These are phyloP conservation scores for Coriaria nepalensis DNA, from an alignment of 306 rosid species.

Conservation along the genomic window DNA sequence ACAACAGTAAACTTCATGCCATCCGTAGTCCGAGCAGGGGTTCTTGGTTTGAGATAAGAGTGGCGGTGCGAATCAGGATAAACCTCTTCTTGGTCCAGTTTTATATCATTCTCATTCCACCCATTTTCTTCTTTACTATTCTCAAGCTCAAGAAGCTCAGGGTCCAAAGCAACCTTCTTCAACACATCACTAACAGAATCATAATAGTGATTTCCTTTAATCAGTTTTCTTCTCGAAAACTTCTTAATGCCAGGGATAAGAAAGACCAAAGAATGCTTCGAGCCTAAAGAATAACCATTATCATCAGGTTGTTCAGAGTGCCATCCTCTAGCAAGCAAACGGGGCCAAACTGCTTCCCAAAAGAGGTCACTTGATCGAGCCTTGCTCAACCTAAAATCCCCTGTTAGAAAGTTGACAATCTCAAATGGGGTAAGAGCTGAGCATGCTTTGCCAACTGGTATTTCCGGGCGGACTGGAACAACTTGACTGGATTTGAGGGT, in stretches of 20 bases:
- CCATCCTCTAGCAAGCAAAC: constrained; percentile 93
- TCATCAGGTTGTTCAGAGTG: constrained; percentile 79
- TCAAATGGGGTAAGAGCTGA: constrained; percentile 49
- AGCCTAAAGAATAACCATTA: constrained; percentile 30
- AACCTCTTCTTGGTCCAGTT: constrained; percentile 32
- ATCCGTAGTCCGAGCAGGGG: constrained; percentile 34
- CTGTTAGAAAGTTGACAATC: constrained; percentile 65
- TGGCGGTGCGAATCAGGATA: constrained; percentile 50
- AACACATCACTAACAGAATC: constrained; percentile 75
- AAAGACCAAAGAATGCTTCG: constrained; percentile 58
- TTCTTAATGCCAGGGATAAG: constrained; percentile 76
- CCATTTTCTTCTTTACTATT: constrained; percentile 35
- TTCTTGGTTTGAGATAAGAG: constrained; percentile 74
- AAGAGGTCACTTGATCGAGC: constrained; percentile 79
- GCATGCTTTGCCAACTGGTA: constrained; percentile 79
- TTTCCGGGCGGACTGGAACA: constrained; percentile 49
- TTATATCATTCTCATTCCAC: constrained; percentile 29
- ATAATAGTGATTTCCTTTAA: constrained; percentile 65
- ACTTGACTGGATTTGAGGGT: constrained; percentile 38
- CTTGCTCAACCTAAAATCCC: constrained; percentile 80
- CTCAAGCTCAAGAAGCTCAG: constrained; percentile 68
- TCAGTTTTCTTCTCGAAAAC: constrained; percentile 55
- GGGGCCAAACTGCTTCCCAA: constrained; percentile 99
- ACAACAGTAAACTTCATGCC: constrained; percentile 68
- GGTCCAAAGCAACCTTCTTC: constrained; percentile 67